Base-by-base conservation (phyloP, 352 stramenopile species). In the Bremia lactucae region DNA sequence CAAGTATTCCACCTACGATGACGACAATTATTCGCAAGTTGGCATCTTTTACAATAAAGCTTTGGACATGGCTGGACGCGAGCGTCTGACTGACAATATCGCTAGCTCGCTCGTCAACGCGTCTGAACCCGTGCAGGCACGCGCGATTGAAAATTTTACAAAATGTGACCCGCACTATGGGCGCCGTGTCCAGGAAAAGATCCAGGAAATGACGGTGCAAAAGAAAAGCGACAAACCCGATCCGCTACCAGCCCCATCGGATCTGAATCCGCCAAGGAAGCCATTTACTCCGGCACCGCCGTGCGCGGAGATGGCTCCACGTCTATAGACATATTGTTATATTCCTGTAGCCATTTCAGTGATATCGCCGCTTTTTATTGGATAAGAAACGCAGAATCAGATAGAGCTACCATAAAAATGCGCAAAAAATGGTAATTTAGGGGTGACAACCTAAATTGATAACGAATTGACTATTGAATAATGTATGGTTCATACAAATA, bases 21-120 rank as follows among this genome's bases (percentile, higher is more conserved):
- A 95, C 14, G 84, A 96, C 62, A 96, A 96, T 60, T 94, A 87
- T 44, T 77, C 73, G 24, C 86, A 96, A 52, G 70, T 72, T 9
- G 58, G 69, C n/a, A 59, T 67, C 0, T 94, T 95, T 48, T 95
- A 90, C 67, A 71, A 72, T 44, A 71, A 88, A 44, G 81, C 78
- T 33, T 65, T 96, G 34, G 49, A 83, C 19, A 64, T 61, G 2
- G 79, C 40, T 5, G 82, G 28, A 6, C 71, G 83, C 8, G 74
- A 91, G 21, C 70, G 77, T 2, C 69, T 96, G 15, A 91, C 83
- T 11, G 58, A 63, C 54, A 96, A 96, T 65, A 91, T 96, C 36
- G 83, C 87, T 20, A 72, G 68, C 7, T 77, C 83, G 56, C 57
- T 89, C 15, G 76, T 65, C 10, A 85, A 89, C 44, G 85, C 83